These are phyloP conservation scores for Pyrus betulifolia DNA, from an alignment of 306 rosid genomes.

Conservation along the genomic window DNA sequence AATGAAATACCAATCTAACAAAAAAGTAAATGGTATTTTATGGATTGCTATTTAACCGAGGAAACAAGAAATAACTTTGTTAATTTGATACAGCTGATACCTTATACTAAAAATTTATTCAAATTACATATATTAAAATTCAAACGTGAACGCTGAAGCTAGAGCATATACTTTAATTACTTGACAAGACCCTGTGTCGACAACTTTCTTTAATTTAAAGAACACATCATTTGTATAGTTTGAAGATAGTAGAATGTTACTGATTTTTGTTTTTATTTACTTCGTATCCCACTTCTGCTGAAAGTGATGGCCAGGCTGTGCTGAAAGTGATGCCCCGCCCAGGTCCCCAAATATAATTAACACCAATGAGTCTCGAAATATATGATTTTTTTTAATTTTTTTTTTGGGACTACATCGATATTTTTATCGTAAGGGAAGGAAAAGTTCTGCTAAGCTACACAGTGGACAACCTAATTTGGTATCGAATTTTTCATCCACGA, in stretches of 20 bases:
- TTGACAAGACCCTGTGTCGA: not conserved
- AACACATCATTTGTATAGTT: too few relatives aligned
- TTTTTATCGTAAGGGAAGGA: too few relatives aligned
- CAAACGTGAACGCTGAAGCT: not conserved
- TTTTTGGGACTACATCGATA: too few relatives aligned
- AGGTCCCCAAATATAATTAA: not conserved
- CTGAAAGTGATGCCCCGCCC: not conserved
- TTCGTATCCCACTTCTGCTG: not conserved
- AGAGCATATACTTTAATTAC: not conserved
- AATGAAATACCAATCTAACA: too few relatives aligned
- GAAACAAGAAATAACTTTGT: too few relatives aligned
- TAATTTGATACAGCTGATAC: too few relatives aligned
- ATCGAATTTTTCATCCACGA: too few relatives aligned
- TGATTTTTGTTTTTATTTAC: too few relatives aligned
- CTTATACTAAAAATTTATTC: too few relatives aligned
- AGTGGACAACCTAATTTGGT: too few relatives aligned
- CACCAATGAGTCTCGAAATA: not conserved
- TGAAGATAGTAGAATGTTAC: not conserved
- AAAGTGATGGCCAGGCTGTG: not conserved
- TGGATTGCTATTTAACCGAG: not conserved
- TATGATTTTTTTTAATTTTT: too few relatives aligned
- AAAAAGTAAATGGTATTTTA: not conserved
- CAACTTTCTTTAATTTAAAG: not conserved
- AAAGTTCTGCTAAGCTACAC: fast-evolving
- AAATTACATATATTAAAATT: too few relatives aligned